These are phyloP conservation scores for Chaetothyriales sp. DNA, from an alignment of 2,329 filamentous ascomycete genomes.

Conservation along the genomic window DNA sequence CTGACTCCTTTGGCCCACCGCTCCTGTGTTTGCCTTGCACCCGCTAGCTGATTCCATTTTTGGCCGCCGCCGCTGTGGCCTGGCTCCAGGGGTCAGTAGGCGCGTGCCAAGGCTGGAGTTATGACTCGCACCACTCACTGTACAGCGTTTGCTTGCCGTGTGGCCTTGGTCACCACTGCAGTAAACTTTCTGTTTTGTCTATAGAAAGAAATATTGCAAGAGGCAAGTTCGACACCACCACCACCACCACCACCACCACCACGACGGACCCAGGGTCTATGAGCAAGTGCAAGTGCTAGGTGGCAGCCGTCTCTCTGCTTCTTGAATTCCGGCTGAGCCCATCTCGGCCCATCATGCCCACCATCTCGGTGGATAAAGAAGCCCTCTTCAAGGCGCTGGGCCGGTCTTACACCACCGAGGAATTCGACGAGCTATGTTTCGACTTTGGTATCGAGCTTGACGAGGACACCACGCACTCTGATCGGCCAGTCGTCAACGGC, in stretches of 20 bases:
- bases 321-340: not conserved
- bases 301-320: not conserved
- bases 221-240: not conserved
- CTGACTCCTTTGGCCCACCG: not conserved
- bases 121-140: no score
- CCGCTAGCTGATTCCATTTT: not conserved
- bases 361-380: slow-evolving; percentile 91
- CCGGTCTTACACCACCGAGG: slow-evolving; percentile 76
- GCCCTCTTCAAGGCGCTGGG: slow-evolving; percentile 87
- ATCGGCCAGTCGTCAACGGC: slow-evolving; percentile 60
- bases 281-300: not conserved
- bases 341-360: slow-evolving; percentile 59
- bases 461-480: slow-evolving; percentile 73
- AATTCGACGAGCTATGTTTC: slow-evolving; percentile 96
- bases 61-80: not conserved
- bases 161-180: not conserved
- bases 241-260: no score
- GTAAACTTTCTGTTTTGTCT: no score
- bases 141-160: no score
- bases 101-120: no score
- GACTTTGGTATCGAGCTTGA: slow-evolving; percentile 95
- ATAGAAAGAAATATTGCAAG: not conserved
- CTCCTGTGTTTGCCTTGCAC: not conserved
- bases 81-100: no score
- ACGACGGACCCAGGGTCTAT: not conserved